phyloP scores from a whole-genome alignment of 495 filamentous ascomycete species.

The Acidiella bohemica region DNA sequence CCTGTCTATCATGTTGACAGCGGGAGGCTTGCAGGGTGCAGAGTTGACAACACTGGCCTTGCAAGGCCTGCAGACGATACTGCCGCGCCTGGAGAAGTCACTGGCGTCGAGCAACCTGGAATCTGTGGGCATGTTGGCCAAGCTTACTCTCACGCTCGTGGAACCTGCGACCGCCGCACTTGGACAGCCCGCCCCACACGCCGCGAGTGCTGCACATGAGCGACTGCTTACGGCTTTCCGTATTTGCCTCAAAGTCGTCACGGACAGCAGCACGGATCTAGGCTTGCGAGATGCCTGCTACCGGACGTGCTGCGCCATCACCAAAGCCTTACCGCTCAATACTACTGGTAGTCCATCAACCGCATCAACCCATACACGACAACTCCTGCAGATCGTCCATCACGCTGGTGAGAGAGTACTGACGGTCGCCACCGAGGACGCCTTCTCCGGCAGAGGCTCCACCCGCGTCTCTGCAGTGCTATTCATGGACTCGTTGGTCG shows the following conservation, averaged over 20 bases:
- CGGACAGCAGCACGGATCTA: constrained; percentile 52
- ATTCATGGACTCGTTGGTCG: constrained; percentile 55
- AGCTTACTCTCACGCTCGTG: constrained; percentile 61
- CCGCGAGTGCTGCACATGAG: constrained; percentile 56
- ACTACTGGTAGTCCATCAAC: constrained; percentile 3
- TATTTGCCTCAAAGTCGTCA: constrained; percentile 59
- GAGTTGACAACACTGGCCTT: constrained; percentile 62
- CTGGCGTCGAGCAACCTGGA: constrained; percentile 47
- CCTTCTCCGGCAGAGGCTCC: constrained; percentile 63
- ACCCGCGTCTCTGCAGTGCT: constrained; percentile 75
- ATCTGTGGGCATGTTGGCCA: constrained; percentile 60
- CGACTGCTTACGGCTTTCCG: constrained; percentile 86
- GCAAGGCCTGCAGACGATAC: constrained; percentile 67
- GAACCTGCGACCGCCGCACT: constrained; percentile 30
- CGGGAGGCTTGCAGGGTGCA: constrained; percentile 55
- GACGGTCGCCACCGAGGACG: constrained; percentile 85
- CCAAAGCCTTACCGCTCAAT: constrained; percentile 26
- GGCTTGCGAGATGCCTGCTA: constrained; percentile 71
- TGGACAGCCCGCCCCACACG: constrained; percentile 26
- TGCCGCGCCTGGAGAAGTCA: constrained; percentile 69
- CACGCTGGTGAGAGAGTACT: constrained; percentile 62
- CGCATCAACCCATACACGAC: constrained; percentile 50
- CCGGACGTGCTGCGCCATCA: constrained; percentile 72
- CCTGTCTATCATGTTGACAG: constrained; percentile 61
- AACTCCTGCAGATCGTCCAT: constrained; percentile 63